Base-by-base conservation (phyloP, 768 basidiomycete species). In the Pholiota conissans region DNA sequence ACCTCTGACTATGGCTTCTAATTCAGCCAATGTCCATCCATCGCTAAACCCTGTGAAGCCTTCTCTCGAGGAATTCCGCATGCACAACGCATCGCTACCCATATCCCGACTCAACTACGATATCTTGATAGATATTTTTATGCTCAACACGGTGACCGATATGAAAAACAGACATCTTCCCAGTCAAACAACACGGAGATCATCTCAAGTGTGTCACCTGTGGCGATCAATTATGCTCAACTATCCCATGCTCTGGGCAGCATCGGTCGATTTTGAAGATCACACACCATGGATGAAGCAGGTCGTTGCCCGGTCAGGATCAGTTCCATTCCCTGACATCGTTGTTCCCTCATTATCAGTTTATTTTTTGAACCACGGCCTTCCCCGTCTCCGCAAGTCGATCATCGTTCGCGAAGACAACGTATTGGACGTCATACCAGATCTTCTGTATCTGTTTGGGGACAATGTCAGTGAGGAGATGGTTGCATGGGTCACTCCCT, bases 61-160 rank as follows among this genome's bases (percentile, higher is more conserved):
- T 18, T 16, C 48, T 42, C 30, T 60, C 10, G 54, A 60, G 20
- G 39, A 52, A 8, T 37, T 50, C 26, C 60, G 60, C 14, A 37
- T 24, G 2, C 48, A 51, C 45, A 60, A 60, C 24, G 54, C 54
- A 3, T 46, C 30, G n/a, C 35, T 27, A n/a, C 30, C 53, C 8
- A 56, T 60, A 28, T 56, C 26, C 11, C 55, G 34, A 42, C 60
- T 61, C 51, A 49, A 46, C 32, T 56, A 61, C 16, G 60, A 57
- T 39, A 14, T 61, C 6, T 48, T 55, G 32, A 45, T 49, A 3
- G 28, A 53, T 9, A 52, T 56, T 14, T 61, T 61, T 42, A 58
- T 55, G 56, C 14, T 55, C 9, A 58, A 55, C 54, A 54, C 57
- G 4, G 10, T 50, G 11, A 42, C 50, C 30, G 56, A 57, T 28